Evolutionary conservation across 257 asterid species (phyloP).

Genomic region (Fraxinus excelsior): DNA sequence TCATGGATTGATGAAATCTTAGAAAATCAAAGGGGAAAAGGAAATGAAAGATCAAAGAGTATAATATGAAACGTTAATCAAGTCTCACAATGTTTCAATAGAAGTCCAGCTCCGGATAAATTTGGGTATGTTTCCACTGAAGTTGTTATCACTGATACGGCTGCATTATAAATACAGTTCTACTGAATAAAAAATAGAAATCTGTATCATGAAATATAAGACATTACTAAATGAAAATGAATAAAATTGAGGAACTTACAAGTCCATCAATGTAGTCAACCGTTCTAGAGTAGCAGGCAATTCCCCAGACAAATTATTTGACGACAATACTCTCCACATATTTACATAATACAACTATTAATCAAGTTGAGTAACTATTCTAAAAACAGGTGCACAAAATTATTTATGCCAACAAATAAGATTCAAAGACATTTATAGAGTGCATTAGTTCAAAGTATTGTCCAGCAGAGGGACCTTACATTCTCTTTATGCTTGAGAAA

Average conservation of each 20-base stretch:
- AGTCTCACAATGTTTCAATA: slow-evolving; percentile 50
- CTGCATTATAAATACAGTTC: slow-evolving; percentile 34
- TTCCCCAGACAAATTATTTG: slow-evolving; percentile 67
- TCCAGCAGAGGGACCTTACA: slow-evolving; percentile 43
- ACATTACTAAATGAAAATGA: background rate
- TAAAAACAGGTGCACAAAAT: background rate
- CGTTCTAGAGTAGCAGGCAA: slow-evolving; percentile 53
- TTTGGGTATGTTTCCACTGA: slow-evolving; percentile 61
- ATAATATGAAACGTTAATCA: background rate
- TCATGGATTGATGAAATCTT: background rate
- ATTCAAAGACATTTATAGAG: no score
- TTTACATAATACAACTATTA: background rate
- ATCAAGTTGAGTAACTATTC: background rate
- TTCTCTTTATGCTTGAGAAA: slow-evolving; percentile 41
- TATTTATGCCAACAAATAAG: no score
- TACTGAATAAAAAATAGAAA: background rate
- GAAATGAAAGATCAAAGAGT: background rate
- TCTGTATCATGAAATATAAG: background rate
- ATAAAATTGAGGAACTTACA: slow-evolving; percentile 41
- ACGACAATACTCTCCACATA: slow-evolving; percentile 44
- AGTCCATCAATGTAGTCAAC: slow-evolving; percentile 51
- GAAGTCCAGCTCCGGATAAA: slow-evolving; percentile 59
- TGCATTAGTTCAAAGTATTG: background rate
- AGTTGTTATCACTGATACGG: slow-evolving; percentile 60
- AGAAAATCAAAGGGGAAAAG: background rate